These are phyloP conservation scores for Cercospora sesami DNA, from an alignment of 2,329 filamentous ascomycete genomes.

Conservation along the genomic window DNA sequence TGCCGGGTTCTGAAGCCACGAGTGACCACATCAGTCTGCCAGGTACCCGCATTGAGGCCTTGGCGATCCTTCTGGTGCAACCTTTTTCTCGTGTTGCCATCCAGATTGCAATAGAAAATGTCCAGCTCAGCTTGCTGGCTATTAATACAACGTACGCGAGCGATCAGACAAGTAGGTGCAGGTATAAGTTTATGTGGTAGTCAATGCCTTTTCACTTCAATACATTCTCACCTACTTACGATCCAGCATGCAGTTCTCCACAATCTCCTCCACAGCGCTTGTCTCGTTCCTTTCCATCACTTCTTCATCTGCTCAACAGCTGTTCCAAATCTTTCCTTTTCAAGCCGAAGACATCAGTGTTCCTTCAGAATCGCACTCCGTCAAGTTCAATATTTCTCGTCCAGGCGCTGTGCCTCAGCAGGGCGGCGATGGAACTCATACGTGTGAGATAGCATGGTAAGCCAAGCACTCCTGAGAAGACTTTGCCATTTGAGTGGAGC, in stretches of 20 bases:
- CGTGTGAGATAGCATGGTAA: slow-evolving; percentile 2
- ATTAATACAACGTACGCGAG: background rate
- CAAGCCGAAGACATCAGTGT: background rate
- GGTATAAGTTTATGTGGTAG: background rate
- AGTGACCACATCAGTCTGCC: background rate
- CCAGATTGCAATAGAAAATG: background rate
- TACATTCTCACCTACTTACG: background rate
- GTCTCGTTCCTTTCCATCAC: background rate
- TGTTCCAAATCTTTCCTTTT: background rate
- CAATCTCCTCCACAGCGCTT: background rate
- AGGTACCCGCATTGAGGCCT: slow-evolving; percentile 9
- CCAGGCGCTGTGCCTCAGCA: slow-evolving; percentile 6
- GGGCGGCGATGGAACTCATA: background rate
- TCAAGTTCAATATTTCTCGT: slow-evolving; percentile 2
- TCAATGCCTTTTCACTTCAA: background rate
- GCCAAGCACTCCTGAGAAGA: background rate
- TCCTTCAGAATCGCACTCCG: background rate
- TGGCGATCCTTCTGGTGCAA: slow-evolving; percentile 13
- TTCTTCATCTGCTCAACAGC: background rate
- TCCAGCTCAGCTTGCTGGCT: background rate
- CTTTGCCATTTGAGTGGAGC: fast-evolving
- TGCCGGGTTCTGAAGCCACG: slow-evolving; percentile 6
- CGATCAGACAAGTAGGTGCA: background rate
- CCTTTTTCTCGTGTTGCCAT: slow-evolving; percentile 9
- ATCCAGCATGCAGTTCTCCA: background rate